Evolutionary conservation across 2,329 filamentous ascomycete genomes (phyloP), one percentile per base, ranked within the genome.

Genomic region (Cladophialophora psammophila): DNA sequence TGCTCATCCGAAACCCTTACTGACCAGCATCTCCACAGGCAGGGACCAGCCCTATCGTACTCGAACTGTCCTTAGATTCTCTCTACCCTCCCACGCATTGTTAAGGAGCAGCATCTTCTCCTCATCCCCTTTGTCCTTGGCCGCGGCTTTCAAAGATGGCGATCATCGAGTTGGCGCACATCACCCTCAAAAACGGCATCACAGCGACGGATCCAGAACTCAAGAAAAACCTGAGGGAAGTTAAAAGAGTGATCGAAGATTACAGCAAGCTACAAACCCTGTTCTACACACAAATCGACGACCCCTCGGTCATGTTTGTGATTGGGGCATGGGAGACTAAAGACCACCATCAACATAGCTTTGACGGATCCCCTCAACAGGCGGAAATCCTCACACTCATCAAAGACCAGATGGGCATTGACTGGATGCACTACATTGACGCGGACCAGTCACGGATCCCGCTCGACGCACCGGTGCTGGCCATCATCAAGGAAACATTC

Each of bases 381-480:
- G 61, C 36, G 38, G 12, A 66, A 53, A 66, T 68, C 20, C 57
- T 68, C 36, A 15, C 54, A 4, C 58, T 68, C 57, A 62, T 70
- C 63, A 65, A 70, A 36, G 63, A 66, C 42, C 68, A 70, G 26
- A 68, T 70, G 66, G 64, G 31, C 10, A 68, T 70, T 35, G 55
- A 58, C 35, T 70, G 68, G 68, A 70, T 70, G 68, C 61, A 70
- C 53, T 70, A 70, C 53, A 68, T 70, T 36, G 63, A 70, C 53
- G 54, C 68, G 12, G 68, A 68, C 8, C 68, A 64, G 18, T 20
- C 26, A 5, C 48, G 32, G 9, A 61, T 70, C 31, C 68, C 66
- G 5, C 26, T 68, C 50, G 18, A 66, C 31, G 63, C 68, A 7
- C 68, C 65, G 8, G 64, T 68, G 13, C 50, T 70, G 20, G 60